phyloP scores from a whole-genome alignment of 2,329 filamentous ascomycete species.

The Macrophomina tecta region DNA sequence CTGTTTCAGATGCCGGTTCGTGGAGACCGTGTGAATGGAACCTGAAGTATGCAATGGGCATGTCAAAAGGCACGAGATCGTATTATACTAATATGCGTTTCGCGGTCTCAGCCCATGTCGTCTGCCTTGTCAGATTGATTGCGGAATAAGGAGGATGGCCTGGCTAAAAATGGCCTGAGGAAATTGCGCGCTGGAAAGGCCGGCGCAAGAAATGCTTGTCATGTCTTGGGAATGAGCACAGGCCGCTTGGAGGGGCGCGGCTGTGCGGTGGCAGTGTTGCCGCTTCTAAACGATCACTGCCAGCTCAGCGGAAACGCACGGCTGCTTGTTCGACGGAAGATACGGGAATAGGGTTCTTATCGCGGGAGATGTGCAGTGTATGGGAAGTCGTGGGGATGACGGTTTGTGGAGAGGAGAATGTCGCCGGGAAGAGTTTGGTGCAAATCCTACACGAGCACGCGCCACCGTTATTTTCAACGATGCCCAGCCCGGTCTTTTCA shows the following conservation, averaged over 20 bases:
- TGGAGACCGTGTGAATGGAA: too few species aligned
- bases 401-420: background rate
- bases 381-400: background rate
- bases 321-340: background rate
- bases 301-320: background rate
- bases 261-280: slow-evolving; percentile 1
- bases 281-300: too few species aligned
- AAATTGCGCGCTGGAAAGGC: background rate
- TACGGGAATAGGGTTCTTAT: background rate
- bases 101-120: background rate
- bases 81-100: too few species aligned
- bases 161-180: background rate
- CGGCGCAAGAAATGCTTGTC: background rate
- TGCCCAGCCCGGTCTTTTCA: background rate
- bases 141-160: background rate
- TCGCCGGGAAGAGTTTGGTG: background rate
- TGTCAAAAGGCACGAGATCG: too few species aligned
- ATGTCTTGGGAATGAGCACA: background rate
- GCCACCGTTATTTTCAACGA: slow-evolving; percentile 3
- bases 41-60: too few species aligned
- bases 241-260: background rate
- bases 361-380: background rate
- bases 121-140: background rate
- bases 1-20: too few species aligned
- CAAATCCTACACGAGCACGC: background rate